These are phyloP conservation scores for Collybiopsis luxurians DNA, from an alignment of 768 basidiomycete species.

Conservation along the genomic window DNA sequence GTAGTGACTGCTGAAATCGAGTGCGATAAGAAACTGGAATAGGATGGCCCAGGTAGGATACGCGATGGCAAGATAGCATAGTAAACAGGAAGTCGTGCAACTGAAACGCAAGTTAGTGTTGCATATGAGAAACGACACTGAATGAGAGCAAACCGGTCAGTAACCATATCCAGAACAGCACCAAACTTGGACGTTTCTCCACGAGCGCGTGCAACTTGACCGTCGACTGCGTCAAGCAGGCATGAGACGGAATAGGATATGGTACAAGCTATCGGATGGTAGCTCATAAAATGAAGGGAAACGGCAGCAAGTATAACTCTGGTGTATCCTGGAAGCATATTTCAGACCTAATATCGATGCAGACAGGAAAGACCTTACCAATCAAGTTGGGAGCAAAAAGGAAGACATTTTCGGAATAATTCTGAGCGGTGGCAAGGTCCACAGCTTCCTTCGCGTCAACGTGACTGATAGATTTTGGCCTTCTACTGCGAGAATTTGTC, in stretches of 20 bases:
- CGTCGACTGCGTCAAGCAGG: constrained; percentile 93
- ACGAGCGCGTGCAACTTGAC: constrained; percentile 84
- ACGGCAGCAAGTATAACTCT: constrained; percentile 89
- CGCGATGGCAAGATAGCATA: constrained; percentile 89
- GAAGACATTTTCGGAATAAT: constrained; percentile 94
- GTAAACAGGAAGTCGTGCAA: constrained; percentile 92
- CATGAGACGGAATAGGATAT: constrained; percentile 87
- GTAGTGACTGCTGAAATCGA: constrained; percentile 98
- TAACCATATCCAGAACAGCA: constrained; percentile 98
- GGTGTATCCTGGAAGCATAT: constrained; percentile 64
- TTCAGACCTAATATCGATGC: constrained; percentile 7
- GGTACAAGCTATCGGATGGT: constrained; percentile 91
- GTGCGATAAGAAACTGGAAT: constrained; percentile 94
- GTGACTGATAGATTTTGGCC: constrained; percentile 58
- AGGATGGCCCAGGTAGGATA: constrained; percentile 83
- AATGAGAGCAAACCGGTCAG: constrained; percentile 69
- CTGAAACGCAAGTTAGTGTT: constrained; percentile 35
- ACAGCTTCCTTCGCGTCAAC: constrained; percentile 85
- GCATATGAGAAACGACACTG: background rate
- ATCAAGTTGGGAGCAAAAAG: constrained; percentile 97
- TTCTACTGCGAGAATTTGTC: constrained; percentile 37
- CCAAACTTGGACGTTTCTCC: constrained; percentile 96
- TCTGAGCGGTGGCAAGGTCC: constrained; percentile 82
- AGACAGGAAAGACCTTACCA: constrained; percentile 47
- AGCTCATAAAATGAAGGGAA: constrained; percentile 90